Evolutionary conservation across 192 early-diverging fungal species (phyloP), one percentile per base, ranked within the genome.

Genomic region (Mortierella alpina): DNA sequence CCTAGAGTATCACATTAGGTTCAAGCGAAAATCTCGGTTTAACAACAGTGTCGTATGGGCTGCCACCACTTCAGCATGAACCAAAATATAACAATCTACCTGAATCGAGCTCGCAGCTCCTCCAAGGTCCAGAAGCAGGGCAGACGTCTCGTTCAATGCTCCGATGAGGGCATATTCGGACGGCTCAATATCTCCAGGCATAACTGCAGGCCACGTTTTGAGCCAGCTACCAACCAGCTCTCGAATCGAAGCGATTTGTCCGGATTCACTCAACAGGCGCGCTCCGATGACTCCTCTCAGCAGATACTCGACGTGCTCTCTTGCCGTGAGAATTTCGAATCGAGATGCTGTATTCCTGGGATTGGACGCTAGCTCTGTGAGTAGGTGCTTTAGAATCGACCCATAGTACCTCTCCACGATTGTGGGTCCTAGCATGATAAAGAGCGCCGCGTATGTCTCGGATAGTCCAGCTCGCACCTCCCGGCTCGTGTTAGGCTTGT

Each of bases 321-420:
- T 87, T 13, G 87, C 84, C 45, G 88, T 87, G 17, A 92, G 51
- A 22, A 85, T 79, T 15, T 95, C 94, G 18, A 82, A 81, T 1
- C 85, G 82, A 2, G 86, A 84, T 44, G 74, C 65, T 5, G 75
- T 68, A 7, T 90, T 86, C 61, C 85, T 90, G 42, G 88, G 71
- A 14, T 88, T 83, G 0, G 86, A 77, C 0, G 90, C 82, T 63
- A 95, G 61, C 15, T 90, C 91, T 6, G 86, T 75, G 17, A 95
- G 69, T 7, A 96, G 60, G 63, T 95, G 93, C 41, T 85, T 89
- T 9, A 88, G 63, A 70, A 98, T 93, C 7, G 68, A 51, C 0
- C 85, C 66, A 68, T 97, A 97, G 66, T 99, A 90, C 17, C 79
- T 53, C 68, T 95, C 95, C 5, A 96, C 88, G 53, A 91, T 89